These are phyloP conservation scores for Rauvolfia tetraphylla DNA, from an alignment of 257 asterid genomes.

Conservation along the genomic window DNA sequence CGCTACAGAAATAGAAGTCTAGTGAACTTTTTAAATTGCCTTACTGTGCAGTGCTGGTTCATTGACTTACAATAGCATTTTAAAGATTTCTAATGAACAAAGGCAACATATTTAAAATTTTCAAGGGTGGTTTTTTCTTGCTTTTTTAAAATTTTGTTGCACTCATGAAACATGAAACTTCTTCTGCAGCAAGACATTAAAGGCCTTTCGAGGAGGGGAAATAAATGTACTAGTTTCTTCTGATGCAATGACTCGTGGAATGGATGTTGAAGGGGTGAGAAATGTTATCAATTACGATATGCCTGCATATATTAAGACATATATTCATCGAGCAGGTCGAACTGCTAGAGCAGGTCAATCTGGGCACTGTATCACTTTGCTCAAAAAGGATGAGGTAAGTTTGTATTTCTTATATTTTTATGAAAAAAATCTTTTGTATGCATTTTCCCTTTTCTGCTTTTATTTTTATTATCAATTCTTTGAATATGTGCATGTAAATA, in stretches of 20 bases:
- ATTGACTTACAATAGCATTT: neutral
- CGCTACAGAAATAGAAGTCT: neutral
- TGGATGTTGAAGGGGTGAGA: constrained; percentile 88
- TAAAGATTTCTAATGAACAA: no score
- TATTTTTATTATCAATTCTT: no score
- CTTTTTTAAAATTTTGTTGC: neutral
- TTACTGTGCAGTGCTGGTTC: neutral
- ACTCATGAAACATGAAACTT: constrained; percentile 3
- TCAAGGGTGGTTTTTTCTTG: neutral
- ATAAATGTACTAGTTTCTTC: constrained; percentile 74
- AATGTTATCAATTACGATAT: constrained; percentile 83
- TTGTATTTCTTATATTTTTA: neutral
- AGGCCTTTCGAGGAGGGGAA: constrained; percentile 70
- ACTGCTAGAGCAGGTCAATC: constrained; percentile 87
- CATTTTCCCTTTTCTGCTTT: neutral
- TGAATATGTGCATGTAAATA: neutral
- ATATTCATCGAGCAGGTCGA: constrained; percentile 88
- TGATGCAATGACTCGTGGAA: constrained; percentile 91
- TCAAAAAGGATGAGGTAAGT: constrained; percentile 66
- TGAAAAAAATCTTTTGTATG: neutral
- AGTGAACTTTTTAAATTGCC: neutral
- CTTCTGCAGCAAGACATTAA: constrained; percentile 63
- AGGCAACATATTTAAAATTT: no score
- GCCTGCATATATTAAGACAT: constrained; percentile 73
- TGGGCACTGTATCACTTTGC: constrained; percentile 75